phyloP scores from a whole-genome alignment of 768 basidiomycete species.

The Butyriboletus loyo region DNA sequence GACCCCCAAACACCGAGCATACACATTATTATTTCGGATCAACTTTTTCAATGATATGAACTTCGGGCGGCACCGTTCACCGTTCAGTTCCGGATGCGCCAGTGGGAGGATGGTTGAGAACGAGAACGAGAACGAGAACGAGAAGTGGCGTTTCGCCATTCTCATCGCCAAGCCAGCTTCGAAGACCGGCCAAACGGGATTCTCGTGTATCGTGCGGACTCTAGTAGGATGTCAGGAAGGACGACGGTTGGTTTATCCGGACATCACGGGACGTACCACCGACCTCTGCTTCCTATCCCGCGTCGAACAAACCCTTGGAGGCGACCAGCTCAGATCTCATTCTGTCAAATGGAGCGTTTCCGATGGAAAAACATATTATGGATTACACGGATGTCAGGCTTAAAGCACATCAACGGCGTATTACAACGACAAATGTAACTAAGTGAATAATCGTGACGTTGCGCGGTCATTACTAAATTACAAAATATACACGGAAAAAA shows the following conservation, averaged over 20 bases:
- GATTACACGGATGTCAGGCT: constrained; percentile 4
- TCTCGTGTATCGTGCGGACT: neutral
- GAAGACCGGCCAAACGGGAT: neutral
- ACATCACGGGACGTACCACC: neutral
- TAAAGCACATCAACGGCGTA: constrained; percentile 6
- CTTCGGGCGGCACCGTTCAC: neutral
- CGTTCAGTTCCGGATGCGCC: too few relatives aligned
- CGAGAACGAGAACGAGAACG: neutral
- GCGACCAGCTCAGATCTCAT: too few relatives aligned
- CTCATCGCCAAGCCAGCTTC: neutral
- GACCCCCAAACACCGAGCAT: constrained; percentile 2
- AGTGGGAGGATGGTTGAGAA: too few relatives aligned
- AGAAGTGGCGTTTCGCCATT: neutral
- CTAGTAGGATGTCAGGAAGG: too few relatives aligned
- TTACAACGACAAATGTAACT: constrained; percentile 13
- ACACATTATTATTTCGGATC: neutral
- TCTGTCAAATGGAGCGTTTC: too few relatives aligned
- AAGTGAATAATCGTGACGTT: constrained; percentile 10
- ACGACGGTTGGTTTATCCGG: neutral
- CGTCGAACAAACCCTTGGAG: too few relatives aligned
- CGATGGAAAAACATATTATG: too few relatives aligned
- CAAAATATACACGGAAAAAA: constrained; percentile 16
- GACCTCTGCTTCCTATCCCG: too few relatives aligned
- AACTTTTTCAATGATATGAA: neutral
- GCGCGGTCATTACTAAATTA: constrained; percentile 19